A percentile compares a stretch with the other conserved stretches of the same genome.
Conservation (phyloP, 768 basidiomycete genomes). For the Tylopilus balloui region DNA sequence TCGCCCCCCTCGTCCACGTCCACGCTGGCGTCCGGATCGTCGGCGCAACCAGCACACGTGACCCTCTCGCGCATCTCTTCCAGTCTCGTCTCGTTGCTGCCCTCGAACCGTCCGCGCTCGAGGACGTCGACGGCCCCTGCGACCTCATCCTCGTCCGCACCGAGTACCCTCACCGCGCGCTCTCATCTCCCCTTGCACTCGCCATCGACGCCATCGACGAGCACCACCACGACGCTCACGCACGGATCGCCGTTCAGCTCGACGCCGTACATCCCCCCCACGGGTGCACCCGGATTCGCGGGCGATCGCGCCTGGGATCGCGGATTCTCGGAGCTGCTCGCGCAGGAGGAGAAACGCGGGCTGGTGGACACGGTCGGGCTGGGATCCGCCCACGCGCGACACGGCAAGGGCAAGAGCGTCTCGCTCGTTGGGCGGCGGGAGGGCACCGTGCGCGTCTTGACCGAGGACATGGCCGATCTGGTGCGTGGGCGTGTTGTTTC, state of each 20-base stretch:
- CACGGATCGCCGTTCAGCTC: slow-evolving; percentile 52
- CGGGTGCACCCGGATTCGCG: slow-evolving; percentile 74
- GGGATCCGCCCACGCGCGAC: slow-evolving; percentile 33
- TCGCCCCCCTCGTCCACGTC: neutral
- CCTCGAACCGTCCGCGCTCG: slow-evolving; percentile 20
- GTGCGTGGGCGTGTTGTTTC: slow-evolving; percentile 37
- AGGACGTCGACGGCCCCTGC: slow-evolving; percentile 1
- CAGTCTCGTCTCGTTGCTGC: slow-evolving; percentile 47
- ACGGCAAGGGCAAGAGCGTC: slow-evolving; percentile 35
- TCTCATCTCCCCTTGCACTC: too few species aligned
- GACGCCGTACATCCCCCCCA: slow-evolving; percentile 42
- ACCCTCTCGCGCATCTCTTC: slow-evolving; percentile 46
- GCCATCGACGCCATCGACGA: too few species aligned
- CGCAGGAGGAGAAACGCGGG: slow-evolving; percentile 36
- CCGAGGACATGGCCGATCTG: slow-evolving; percentile 49
- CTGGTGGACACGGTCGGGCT: slow-evolving; percentile 39
- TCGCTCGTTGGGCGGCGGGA: slow-evolving; percentile 53
- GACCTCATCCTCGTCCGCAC: slow-evolving; percentile 9
- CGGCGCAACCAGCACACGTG: slow-evolving; percentile 27
- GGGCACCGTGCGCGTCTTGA: slow-evolving; percentile 50
- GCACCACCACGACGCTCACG: slow-evolving; percentile 17
- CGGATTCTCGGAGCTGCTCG: slow-evolving; percentile 49
- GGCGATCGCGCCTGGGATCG: slow-evolving; percentile 69
- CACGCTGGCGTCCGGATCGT: neutral
- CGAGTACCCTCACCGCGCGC: neutral